These are phyloP conservation scores for Spongospora subterranea DNA, from an alignment of 208 protist genomes.

Conservation along the genomic window DNA sequence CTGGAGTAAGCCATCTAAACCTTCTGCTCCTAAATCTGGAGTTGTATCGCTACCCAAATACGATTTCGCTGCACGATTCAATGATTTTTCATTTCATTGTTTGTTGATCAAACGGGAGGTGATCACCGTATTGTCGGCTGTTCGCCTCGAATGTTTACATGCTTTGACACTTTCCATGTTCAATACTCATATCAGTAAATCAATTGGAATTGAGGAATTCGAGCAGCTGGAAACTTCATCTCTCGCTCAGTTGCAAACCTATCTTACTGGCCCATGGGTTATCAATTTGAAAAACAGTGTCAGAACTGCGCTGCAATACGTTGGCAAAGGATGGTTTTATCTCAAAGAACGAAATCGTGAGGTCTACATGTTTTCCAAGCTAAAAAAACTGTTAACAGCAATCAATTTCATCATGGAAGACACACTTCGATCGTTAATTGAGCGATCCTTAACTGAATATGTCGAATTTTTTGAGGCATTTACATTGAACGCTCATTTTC, in stretches of 20 bases:
- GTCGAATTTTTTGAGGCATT: conserved; percentile 47
- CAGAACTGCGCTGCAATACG: not conserved
- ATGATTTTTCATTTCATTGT: conserved; percentile 63
- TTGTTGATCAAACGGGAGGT: conserved; percentile 58
- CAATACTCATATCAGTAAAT: conserved; percentile 33
- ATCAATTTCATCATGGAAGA: conserved; percentile 63
- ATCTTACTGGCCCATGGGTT: conserved; percentile 65
- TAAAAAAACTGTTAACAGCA: conserved; percentile 45
- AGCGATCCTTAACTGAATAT: conserved; percentile 43
- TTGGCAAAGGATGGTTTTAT: conserved; percentile 67
- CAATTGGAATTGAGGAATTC: conserved; percentile 61
- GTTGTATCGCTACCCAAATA: conserved; percentile 39
- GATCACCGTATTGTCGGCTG: conserved; percentile 33
- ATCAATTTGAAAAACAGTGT: conserved; percentile 58
- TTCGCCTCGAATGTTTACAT: conserved; percentile 53
- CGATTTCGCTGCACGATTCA: conserved; percentile 20
- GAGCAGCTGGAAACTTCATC: conserved; percentile 59
- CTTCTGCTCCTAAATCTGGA: conserved; percentile 6
- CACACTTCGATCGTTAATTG: conserved; percentile 14
- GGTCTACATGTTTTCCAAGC: conserved; percentile 69
- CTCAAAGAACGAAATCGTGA: conserved; percentile 63
- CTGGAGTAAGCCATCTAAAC: not conserved
- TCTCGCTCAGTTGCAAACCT: not conserved
- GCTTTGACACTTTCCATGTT: conserved; percentile 58
- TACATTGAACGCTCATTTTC: conserved; percentile 17